These are phyloP conservation scores for Suhomyces anneliseae DNA, from an alignment of 1,139 yeast species.

Conservation along the genomic window DNA sequence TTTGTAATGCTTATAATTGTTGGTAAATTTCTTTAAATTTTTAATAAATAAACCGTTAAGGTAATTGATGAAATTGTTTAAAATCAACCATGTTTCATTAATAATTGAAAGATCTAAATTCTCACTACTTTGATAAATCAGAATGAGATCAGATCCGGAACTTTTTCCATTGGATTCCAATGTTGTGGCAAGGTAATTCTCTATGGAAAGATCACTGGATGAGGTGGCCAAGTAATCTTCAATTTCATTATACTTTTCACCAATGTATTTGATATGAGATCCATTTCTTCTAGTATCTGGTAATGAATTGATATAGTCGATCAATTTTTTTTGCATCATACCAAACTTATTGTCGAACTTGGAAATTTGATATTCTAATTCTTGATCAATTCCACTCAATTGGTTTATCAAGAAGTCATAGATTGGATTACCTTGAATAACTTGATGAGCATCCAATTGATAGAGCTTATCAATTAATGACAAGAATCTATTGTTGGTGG, in stretches of 20 bases:
- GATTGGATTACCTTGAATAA: slow-evolving; percentile 63
- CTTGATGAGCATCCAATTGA: slow-evolving; percentile 41
- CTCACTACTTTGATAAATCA: slow-evolving; percentile 40
- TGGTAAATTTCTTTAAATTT: slow-evolving; percentile 36
- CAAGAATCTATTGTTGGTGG: slow-evolving; percentile 39
- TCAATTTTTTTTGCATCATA: slow-evolving; percentile 42
- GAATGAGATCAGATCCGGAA: slow-evolving; percentile 30
- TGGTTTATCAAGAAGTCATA: slow-evolving; percentile 52
- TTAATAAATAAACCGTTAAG: slow-evolving; percentile 33
- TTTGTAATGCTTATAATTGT: slow-evolving; percentile 39
- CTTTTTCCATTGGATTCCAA: slow-evolving; percentile 17
- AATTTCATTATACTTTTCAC: slow-evolving; percentile 34
- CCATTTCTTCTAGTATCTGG: slow-evolving; percentile 36
- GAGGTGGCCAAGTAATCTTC: slow-evolving; percentile 36
- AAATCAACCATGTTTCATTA: slow-evolving; percentile 48
- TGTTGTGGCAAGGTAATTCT: slow-evolving; percentile 8
- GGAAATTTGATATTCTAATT: slow-evolving; percentile 36
- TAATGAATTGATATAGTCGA: slow-evolving; percentile 38
- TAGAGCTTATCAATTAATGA: slow-evolving; percentile 57
- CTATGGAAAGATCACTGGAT: slow-evolving; percentile 21
- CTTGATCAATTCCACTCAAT: slow-evolving; percentile 33
- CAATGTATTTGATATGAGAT: slow-evolving; percentile 56
- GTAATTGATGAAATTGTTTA: slow-evolving; percentile 38
- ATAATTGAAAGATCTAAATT: slow-evolving; percentile 44
- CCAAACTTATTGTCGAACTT: slow-evolving; percentile 35